Base-by-base conservation (phyloP, 768 basidiomycete species). In the Hypholoma sublateritium region DNA sequence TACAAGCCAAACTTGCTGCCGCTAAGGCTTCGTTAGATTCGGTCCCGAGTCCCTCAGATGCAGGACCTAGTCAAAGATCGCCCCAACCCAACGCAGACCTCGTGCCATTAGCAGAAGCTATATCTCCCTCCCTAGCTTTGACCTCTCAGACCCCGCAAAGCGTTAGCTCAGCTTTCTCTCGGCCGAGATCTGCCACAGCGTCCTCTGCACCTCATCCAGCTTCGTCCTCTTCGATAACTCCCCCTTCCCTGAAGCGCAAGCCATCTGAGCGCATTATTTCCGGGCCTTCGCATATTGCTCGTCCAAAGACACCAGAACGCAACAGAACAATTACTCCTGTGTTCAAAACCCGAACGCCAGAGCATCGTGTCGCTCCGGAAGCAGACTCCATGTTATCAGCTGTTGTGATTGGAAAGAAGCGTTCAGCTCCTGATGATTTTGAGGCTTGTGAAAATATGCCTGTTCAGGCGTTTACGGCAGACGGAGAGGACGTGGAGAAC, bases 381-480 rank as follows among this genome's bases (percentile, higher is more conserved):
- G 59, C 66, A 22, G 69, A 64, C 44, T 61, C 66, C 9, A 62
- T 68, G 49, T 67, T 72, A 39, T 67, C 75, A 45, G 67, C 73
- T 19, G 71, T 76, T 2, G 70, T 80, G 14, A 79, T 82, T 35
- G 85, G 88, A 28, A 86, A 84, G 74, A 92, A 91, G 67, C 81
- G 90, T 11, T 81, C 83, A 21, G 86, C 84, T 24, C 90, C 91
- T 1, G 90, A 91, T 54, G 89, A 92, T 62, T 88, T 88, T 59
- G 88, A 90, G 49, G 77, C 60, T 65, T 80, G 69, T 51, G 77
- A 79, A 50, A 72, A 66, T 51, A 70, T 87, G 24, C 86, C 88
- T 22, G 79, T 82, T 0, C 88, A 91, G 65, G 87, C 76, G 3
- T 89, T 82, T 73, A 86, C 79, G 36, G 73, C 75, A 0, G 86